Evolutionary conservation across 768 basidiomycete species (phyloP).

Genomic region (Lepiota venenata): DNA sequence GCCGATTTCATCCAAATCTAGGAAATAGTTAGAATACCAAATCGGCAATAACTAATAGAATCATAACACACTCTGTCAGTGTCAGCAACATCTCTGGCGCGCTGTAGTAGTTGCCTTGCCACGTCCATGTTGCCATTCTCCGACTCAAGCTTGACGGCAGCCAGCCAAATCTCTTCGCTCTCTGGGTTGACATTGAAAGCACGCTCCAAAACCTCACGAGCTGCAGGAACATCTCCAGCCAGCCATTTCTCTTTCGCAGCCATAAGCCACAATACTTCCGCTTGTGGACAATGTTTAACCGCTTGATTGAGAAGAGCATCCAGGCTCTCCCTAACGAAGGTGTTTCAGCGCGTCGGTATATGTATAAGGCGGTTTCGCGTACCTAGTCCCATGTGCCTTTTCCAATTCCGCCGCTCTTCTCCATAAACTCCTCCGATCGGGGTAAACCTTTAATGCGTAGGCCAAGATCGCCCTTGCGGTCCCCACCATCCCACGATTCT

Average conservation of each 20-base stretch:
- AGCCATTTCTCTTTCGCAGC: slow-evolving; percentile 97
- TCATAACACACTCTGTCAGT: slow-evolving; percentile 75
- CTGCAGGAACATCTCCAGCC: slow-evolving; percentile 82
- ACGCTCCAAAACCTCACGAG: slow-evolving; percentile 81
- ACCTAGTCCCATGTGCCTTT: slow-evolving; percentile 85
- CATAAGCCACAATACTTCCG: slow-evolving; percentile 98
- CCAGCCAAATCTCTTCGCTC: slow-evolving; percentile 97
- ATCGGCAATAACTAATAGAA: background rate
- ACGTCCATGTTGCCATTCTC: slow-evolving; percentile 91
- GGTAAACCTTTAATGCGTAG: slow-evolving; percentile 88
- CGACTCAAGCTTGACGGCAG: slow-evolving; percentile 94
- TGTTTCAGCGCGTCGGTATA: background rate
- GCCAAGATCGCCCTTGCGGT: slow-evolving; percentile 88
- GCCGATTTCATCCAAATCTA: slow-evolving; percentile 99
- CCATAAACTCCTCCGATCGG: slow-evolving; percentile 86
- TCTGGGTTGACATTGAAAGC: slow-evolving; percentile 96
- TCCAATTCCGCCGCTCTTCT: slow-evolving; percentile 90
- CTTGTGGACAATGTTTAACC: slow-evolving; percentile 89
- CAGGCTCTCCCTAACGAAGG: slow-evolving; percentile 57
- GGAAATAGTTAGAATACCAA: background rate
- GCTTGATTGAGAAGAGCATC: slow-evolving; percentile 81
- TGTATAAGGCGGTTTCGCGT: too few relatives aligned
- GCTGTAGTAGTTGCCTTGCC: slow-evolving; percentile 81
- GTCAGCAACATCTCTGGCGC: slow-evolving; percentile 87
- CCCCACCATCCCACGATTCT: slow-evolving; percentile 68